Evolutionary conservation across 371 early-diverging fungal genomes (phyloP).

Genomic region (Circinella minor): DNA sequence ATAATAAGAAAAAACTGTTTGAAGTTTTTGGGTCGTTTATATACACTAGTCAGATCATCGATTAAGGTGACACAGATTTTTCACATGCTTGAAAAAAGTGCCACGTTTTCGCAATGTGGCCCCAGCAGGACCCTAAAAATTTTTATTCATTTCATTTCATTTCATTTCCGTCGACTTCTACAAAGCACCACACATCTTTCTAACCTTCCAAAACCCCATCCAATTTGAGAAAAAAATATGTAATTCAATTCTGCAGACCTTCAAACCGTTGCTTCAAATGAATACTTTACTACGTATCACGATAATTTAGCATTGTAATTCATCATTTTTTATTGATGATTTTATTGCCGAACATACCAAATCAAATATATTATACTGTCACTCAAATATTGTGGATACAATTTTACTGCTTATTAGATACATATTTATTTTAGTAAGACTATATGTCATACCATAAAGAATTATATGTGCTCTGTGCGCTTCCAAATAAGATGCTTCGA

Average conservation of each 20-base stretch:
- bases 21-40: not conserved
- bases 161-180: not conserved
- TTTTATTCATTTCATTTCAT: not conserved
- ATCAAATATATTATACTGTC: no score
- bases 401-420: constrained; percentile 6
- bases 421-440: not conserved
- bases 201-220: not conserved
- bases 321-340: no score
- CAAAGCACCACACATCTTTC: not conserved
- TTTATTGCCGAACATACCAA: no score
- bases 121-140: not conserved
- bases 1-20: no score
- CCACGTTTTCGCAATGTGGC: not conserved
- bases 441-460: no score
- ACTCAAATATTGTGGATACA: not conserved
- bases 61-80: not conserved
- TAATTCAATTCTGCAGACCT: not conserved
- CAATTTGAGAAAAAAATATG: not conserved
- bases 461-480: not conserved
- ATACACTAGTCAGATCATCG: not conserved
- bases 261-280: no score
- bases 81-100: constrained; percentile 3
- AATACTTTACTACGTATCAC: no score
- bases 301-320: no score
- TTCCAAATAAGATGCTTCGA: not conserved